Conservation (phyloP, 2,329 filamentous ascomycete genomes). For the Sclerotinia nivalis region DNA sequence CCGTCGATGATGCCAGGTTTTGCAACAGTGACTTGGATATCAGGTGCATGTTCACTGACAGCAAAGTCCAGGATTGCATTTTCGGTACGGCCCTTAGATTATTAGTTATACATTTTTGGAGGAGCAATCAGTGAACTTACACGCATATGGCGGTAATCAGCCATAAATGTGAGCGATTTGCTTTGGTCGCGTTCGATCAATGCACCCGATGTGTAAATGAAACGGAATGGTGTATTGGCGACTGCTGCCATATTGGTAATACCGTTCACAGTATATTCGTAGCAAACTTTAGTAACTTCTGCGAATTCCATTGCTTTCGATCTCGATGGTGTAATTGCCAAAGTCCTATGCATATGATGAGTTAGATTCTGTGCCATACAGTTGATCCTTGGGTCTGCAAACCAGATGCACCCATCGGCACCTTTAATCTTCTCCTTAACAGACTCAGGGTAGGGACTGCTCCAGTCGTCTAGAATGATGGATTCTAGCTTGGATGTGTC, state of each 20-base stretch:
- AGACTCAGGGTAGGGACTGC: slow-evolving; percentile 40
- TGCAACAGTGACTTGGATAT: slow-evolving; percentile 44
- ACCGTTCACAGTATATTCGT: too few relatives aligned
- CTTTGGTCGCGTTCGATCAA: slow-evolving; percentile 48
- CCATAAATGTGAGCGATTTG: slow-evolving; percentile 45
- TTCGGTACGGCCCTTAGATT: slow-evolving; percentile 41
- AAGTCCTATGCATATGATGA: slow-evolving; percentile 41
- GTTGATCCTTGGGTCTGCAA: slow-evolving; percentile 18
- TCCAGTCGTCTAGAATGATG: slow-evolving; percentile 39
- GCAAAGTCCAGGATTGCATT: slow-evolving; percentile 47
- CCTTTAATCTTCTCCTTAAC: slow-evolving; percentile 39
- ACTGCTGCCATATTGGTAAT: too few relatives aligned
- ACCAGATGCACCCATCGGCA: slow-evolving; percentile 45
- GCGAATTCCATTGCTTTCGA: slow-evolving; percentile 38
- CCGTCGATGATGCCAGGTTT: slow-evolving; percentile 48
- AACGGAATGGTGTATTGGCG: slow-evolving; percentile 45
- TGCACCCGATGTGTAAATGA: slow-evolving; percentile 53
- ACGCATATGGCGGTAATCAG: slow-evolving; percentile 49
- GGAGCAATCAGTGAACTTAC: slow-evolving; percentile 41
- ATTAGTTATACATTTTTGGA: neutral
- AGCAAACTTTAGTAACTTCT: too few relatives aligned
- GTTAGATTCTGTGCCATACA: neutral
- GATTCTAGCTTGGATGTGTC: slow-evolving; percentile 38
- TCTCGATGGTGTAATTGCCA: slow-evolving; percentile 47
- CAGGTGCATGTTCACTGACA: slow-evolving; percentile 41